A percentile compares a stretch with the other conserved stretches of the same genome.
phyloP scores from a whole-genome alignment of 306 rosid species.

The Fagus sylvatica region DNA sequence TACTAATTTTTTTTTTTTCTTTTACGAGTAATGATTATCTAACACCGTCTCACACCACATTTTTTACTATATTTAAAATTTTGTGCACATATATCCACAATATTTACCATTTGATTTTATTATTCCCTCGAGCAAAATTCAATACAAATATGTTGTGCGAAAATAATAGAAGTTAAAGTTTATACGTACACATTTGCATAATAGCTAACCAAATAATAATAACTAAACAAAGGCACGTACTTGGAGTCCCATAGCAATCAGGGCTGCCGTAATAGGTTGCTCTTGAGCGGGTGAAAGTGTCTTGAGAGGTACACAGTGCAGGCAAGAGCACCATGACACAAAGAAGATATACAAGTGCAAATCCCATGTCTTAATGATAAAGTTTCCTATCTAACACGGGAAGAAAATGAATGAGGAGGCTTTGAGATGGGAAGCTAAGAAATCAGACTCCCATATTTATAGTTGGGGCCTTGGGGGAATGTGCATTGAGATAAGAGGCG shows the following conservation, averaged over 20 bases:
- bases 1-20: background rate
- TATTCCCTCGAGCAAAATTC: too few species aligned
- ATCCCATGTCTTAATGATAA: conserved; percentile 36
- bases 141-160: too few species aligned
- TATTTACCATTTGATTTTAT: too few species aligned
- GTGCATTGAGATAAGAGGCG: conserved; percentile 21
- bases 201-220: too few species aligned
- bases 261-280: conserved; percentile 91
- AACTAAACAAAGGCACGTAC: conserved; percentile 34
- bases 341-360: conserved; percentile 29
- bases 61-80: too few species aligned
- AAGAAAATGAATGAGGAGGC: background rate
- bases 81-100: too few species aligned
- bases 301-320: conserved; percentile 53
- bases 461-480: conserved; percentile 29
- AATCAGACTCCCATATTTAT: conserved; percentile 44
- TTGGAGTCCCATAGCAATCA: conserved; percentile 73
- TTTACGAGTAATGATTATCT: too few species aligned
- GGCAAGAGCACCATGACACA: conserved; percentile 51
- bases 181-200: too few species aligned
- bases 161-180: too few species aligned
- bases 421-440: conserved; percentile 37
- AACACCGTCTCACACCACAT: too few species aligned
- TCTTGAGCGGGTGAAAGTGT: conserved; percentile 54
- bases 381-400: background rate